phyloP scores from a whole-genome alignment of 208 protist genomes.

The Acanthamoeba sp. region DNA sequence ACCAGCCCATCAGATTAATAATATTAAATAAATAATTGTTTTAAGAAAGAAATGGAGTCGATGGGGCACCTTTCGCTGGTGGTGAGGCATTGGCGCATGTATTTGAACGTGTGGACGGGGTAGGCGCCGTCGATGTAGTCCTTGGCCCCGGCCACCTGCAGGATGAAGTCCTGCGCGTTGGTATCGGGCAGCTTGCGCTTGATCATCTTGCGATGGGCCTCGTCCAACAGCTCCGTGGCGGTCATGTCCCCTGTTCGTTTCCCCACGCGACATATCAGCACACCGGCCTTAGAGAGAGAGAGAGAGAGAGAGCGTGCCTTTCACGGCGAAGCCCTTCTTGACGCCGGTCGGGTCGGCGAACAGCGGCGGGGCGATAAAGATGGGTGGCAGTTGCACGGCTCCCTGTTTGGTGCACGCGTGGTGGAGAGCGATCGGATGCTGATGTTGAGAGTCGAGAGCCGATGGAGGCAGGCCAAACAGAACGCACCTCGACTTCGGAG shows the following conservation, averaged over 20 bases:
- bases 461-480: too few relatives aligned
- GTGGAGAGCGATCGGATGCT: too few relatives aligned
- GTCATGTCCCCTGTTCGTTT: neutral
- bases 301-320: neutral
- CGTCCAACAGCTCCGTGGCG: slow-evolving; percentile 6
- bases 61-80: slow-evolving; percentile 17
- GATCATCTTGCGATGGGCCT: neutral
- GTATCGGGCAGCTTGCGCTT: neutral
- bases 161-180: slow-evolving; percentile 4
- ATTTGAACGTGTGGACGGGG: slow-evolving; percentile 48
- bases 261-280: neutral
- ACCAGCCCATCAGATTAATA: neutral
- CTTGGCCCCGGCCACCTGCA: neutral
- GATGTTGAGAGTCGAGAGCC: too few relatives aligned
- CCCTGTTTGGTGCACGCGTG: too few relatives aligned
- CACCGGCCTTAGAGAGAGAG: too few relatives aligned
- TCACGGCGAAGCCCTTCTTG: slow-evolving; percentile 23
- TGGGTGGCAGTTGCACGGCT: neutral
- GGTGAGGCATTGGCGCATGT: slow-evolving; percentile 34
- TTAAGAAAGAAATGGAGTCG: neutral
- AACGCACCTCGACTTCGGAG: neutral
- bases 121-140: slow-evolving; percentile 49
- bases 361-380: neutral
- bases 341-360: neutral
- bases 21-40: neutral